Conservation (phyloP, 1,284 basidiomycete species). For the Salmacisia buchloeana region DNA sequence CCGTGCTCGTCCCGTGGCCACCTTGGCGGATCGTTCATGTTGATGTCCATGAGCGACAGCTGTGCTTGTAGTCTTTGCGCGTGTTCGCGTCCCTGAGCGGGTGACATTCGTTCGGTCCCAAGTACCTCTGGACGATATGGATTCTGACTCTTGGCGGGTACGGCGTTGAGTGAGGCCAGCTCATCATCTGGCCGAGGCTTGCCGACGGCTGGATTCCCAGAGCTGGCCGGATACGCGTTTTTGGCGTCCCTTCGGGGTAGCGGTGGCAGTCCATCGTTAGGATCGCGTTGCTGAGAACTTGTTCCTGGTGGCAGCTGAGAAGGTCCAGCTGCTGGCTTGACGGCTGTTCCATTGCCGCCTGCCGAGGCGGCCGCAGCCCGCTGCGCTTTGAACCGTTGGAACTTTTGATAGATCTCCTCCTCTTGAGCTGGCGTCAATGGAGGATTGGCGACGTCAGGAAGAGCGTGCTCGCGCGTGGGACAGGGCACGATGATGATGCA, state of each 20-base stretch:
- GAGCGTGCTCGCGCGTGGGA: neutral
- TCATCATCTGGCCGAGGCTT: no score
- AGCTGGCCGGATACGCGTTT: no score
- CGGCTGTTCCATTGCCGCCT: no score
- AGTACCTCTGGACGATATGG: neutral
- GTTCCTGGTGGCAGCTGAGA: no score
- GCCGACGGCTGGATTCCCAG: no score
- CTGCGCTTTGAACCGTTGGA: neutral
- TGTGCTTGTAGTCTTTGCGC: neutral
- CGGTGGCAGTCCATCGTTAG: no score
- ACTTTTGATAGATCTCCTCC: neutral
- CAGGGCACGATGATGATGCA: slow-evolving; percentile 7
- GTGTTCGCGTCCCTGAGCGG: neutral
- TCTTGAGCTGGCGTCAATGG: neutral
- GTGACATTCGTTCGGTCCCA: neutral
- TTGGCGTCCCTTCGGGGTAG: no score
- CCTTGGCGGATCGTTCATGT: neutral
- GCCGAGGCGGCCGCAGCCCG: no score
- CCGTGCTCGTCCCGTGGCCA: slow-evolving; percentile 1
- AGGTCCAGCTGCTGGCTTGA: no score
- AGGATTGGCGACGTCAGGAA: neutral
- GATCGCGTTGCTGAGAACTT: no score
- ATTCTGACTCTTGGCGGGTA: no score
- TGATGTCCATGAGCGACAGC: neutral
- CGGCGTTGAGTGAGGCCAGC: no score